These are phyloP conservation scores for Microcyclospora pomicola DNA, from an alignment of 2,329 filamentous ascomycete genomes.

Conservation along the genomic window DNA sequence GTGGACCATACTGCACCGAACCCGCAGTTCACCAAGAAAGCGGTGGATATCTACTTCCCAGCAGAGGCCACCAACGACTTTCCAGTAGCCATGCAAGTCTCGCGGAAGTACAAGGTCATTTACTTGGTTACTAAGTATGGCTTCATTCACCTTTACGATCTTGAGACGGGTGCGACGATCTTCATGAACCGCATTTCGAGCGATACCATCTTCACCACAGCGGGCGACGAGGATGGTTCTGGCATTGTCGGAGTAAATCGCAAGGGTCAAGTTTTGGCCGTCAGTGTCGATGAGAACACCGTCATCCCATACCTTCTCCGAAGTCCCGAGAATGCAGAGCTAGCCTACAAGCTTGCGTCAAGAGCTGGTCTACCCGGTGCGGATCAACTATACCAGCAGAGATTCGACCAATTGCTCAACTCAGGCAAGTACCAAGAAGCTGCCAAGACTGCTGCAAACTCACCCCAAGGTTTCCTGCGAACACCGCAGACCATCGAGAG, in stretches of 20 bases:
- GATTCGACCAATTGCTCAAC: conserved; percentile 78
- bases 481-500: conserved; percentile 91
- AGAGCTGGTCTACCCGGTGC: conserved; percentile 87
- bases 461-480: conserved; percentile 85
- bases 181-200: conserved; percentile 99
- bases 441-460: conserved; percentile 92
- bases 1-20: conserved; percentile 88
- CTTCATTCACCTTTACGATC: conserved; percentile 96
- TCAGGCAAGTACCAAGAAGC: conserved; percentile 73
- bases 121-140: conserved; percentile 98
- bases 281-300: conserved; percentile 81
- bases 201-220: conserved; percentile 96
- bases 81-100: conserved; percentile 94
- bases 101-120: conserved; percentile 88
- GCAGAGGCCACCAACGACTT: conserved; percentile 93
- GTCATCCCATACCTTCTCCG: conserved; percentile 91
- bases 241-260: conserved; percentile 93
- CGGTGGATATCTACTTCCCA: conserved; percentile 95
- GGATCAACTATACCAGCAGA: conserved; percentile 80
- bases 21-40: conserved; percentile 83
- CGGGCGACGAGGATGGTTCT: conserved; percentile 65
- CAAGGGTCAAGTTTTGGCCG: conserved; percentile 90
- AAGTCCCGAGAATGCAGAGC: conserved; percentile 83
- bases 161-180: conserved; percentile 88
- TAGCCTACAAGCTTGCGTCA: conserved; percentile 93